phyloP scores from a whole-genome alignment of 2,329 filamentous ascomycete species.

The Didymella keratinophila region DNA sequence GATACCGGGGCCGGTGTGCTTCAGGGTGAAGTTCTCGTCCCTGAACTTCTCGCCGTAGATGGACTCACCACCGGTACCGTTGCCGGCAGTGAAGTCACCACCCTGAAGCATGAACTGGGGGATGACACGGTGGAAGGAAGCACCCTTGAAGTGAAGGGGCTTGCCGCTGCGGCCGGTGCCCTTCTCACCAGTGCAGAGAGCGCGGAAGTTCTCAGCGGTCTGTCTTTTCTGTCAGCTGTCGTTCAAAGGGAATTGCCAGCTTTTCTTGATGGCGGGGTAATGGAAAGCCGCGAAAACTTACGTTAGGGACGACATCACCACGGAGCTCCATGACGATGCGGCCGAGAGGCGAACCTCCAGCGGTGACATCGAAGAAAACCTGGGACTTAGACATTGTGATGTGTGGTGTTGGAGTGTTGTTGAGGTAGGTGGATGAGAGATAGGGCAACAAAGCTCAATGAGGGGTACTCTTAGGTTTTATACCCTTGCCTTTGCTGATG shows the following conservation, averaged over 20 bases:
- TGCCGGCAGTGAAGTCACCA: constrained; percentile 93
- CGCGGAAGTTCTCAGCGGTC: constrained; percentile 94
- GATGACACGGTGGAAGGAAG: constrained; percentile 92
- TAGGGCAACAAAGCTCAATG: constrained; percentile 18
- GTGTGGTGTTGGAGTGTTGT: constrained; percentile 23
- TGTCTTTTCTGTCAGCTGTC: constrained; percentile 49
- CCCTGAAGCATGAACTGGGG: constrained; percentile 99
- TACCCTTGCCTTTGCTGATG: constrained; percentile 21
- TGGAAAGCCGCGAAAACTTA: constrained; percentile 17
- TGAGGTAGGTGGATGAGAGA: constrained; percentile 23
- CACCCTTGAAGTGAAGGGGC: constrained; percentile 90
- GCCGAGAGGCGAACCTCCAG: constrained; percentile 75
- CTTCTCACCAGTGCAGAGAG: constrained; percentile 93
- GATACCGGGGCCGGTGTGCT: constrained; percentile 92
- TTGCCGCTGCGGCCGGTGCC: constrained; percentile 82
- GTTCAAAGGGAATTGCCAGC: neutral
- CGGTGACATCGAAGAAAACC: constrained; percentile 92
- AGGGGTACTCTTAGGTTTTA: constrained; percentile 19
- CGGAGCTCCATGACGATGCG: constrained; percentile 84
- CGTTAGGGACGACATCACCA: constrained; percentile 71
- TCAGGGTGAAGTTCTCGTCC: constrained; percentile 91
- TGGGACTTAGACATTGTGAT: constrained; percentile 60
- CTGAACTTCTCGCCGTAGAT: constrained; percentile 98
- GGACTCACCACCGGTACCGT: constrained; percentile 86
- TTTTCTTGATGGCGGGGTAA: constrained; percentile 35